Base-by-base conservation (phyloP, 805 yeast genomes). In the Komagataella pastoris region DNA sequence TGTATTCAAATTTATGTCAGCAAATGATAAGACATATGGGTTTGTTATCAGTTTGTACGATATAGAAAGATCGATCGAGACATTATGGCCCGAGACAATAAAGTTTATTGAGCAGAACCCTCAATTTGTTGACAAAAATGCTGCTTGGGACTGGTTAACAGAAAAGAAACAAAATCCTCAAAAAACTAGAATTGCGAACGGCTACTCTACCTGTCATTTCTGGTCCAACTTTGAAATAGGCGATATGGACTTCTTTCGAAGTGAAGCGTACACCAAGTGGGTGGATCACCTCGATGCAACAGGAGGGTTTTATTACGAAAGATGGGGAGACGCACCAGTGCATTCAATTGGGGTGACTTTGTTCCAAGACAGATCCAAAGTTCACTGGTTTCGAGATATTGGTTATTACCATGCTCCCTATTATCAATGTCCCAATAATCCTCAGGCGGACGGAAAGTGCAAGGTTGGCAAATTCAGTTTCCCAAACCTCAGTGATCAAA, bases 281-380 rank as follows among this genome's bases (percentile, higher is more conserved):
- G 78, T 83, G 59, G 68, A 82, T 36, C 67, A 71, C 59, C 66
- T 88, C 45, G 96, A 88, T 53, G 54, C 71, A 3, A 65, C 81
- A 1, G 93, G 95, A 17, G 91, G 91, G 3, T 88, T 88, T 60
- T 88, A 86, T 64, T 88, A 88, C 59, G 96, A 89, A 64, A 68
- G 96, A 52, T 88, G 96, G 96, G 96, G 96, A 2, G 96, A 88
- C 68, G 96, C 95, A 0, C 96, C 96, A 0, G 93, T 88, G 1
- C 93, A 87, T 62, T 79, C 89, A 2, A 60, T 88, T 47, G 96
- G 91, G 0, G 65, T 87, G 43, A 77, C 80, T 6, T 61, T 87
- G 50, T 85, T 88, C 61, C 86, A 83, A 6, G 88, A 84, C 58
- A 82, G 77, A 57, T 63, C 70, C 7, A 73, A 76, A 51, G 73